These are phyloP conservation scores for Phytophthora tentaculata DNA, from an alignment of 352 stramenopile species.

Conservation along the genomic window DNA sequence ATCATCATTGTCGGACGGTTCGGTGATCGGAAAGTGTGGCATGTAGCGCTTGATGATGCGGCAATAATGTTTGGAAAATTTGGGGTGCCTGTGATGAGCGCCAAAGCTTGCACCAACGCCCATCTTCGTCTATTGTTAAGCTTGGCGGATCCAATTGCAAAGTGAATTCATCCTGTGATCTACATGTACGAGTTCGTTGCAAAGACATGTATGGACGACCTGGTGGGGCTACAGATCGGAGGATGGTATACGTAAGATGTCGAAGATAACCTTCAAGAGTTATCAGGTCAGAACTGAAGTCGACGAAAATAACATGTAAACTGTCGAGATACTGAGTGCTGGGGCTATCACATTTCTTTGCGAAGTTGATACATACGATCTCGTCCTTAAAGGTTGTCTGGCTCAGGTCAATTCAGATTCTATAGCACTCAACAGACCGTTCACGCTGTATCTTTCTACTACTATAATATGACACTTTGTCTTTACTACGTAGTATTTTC, in stretches of 20 bases:
- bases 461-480: too few species aligned
- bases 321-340: too few species aligned
- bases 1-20: slow-evolving; percentile 58
- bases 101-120: slow-evolving; percentile 39
- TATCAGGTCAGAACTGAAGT: too few species aligned
- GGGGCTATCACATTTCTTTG: too few species aligned
- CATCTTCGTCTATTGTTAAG: slow-evolving; percentile 30
- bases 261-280: background rate
- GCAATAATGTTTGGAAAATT: slow-evolving; percentile 73
- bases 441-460: too few species aligned
- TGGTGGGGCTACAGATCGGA: background rate
- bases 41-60: slow-evolving; percentile 70
- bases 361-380: too few species aligned
- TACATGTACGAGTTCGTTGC: background rate
- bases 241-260: slow-evolving; percentile 3
- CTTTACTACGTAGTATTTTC: too few species aligned
- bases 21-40: slow-evolving; percentile 60
- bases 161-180: background rate
- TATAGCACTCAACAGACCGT: too few species aligned
- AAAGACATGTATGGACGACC: background rate
- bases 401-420: too few species aligned
- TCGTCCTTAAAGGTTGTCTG: background rate
- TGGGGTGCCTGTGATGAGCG: slow-evolving; percentile 18
- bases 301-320: too few species aligned
- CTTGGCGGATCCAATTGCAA: slow-evolving; percentile 9